phyloP scores from a whole-genome alignment of 2,329 filamentous ascomycete species.

The Alternaria arborescens region DNA sequence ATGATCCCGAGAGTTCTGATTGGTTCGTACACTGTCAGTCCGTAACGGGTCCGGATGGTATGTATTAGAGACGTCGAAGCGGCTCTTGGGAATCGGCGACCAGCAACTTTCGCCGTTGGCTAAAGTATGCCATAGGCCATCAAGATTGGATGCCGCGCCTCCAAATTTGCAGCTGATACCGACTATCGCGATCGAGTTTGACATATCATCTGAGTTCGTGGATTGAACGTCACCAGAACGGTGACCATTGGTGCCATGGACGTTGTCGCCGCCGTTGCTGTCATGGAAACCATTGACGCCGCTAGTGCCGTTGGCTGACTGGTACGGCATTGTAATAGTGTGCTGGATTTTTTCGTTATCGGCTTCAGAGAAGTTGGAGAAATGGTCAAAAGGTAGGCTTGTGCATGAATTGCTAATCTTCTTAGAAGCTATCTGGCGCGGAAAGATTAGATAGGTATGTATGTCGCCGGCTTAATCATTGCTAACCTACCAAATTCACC shows the following conservation, averaged over 20 bases:
- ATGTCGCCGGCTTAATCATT: not conserved
- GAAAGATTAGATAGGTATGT: not conserved
- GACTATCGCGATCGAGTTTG: not conserved
- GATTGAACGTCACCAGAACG: not conserved
- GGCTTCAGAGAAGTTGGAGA: not conserved
- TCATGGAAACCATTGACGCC: no score
- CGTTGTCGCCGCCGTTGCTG: no score
- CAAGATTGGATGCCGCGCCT: not conserved
- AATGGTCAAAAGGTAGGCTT: not conserved
- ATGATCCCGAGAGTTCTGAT: no score
- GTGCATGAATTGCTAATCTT: no score
- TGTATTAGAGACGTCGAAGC: not conserved
- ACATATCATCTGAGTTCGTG: not conserved
- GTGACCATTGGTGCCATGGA: not conserved
- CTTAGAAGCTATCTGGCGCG: not conserved
- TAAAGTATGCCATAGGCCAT: not conserved
- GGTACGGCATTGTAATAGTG: not conserved
- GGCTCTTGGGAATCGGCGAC: not conserved
- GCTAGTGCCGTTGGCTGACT: no score
- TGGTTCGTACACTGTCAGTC: not conserved
- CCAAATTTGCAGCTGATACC: slow-evolving; percentile 1
- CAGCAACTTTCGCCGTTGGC: not conserved
- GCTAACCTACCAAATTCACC: not conserved
- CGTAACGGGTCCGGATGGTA: not conserved
- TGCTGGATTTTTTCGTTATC: not conserved